Base-by-base conservation (phyloP, 495 filamentous ascomycete species). In the Neurospora sp. region DNA sequence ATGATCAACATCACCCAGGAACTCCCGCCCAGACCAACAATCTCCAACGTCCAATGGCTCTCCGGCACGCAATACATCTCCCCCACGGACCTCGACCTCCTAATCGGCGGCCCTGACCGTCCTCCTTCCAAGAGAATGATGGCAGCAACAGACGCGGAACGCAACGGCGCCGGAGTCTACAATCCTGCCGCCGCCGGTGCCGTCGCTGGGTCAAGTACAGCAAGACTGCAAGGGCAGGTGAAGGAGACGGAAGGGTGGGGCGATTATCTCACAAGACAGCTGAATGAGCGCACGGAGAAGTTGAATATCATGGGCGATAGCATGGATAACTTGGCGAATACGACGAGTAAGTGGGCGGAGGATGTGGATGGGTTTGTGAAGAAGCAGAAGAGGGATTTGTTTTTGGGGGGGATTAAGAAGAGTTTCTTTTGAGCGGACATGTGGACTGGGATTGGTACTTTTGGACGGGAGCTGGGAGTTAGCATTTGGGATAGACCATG, bases 1-100 rank as follows among this genome's bases (percentile, higher is more conserved):
- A 85, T 98, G 4, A 90, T 91, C 82, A 97, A 97, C 74, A 88
- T 91, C 5, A 84, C 90, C 73, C 88, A 90, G 17, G 77, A 86
- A 17, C 85, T 91, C 19, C 96, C 95, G 4, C 86, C 92, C 17
- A 88, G 96, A 39, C 96, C 96, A n/a, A 97, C 94, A 1, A 99
- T 99, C 69, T 94, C 92, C 10, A 97, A 96, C 75, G 79, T 99
- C 28, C 93, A 97, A 80, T 99, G 96, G 96, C 93, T 99, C 45
- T 90, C 94, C 0, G 96, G 96, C 2, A 98, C 96, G 15, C 95
- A 97, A 81, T 92, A 97, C 74, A 85, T 99, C 40, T 92, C 92
- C 21, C 91, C 93, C 17, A 85, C 90, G n/a, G 96, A 99, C 79
- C 89, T 99, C 83, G 96, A 98, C 76, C 80, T 96, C 9, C 82